These are phyloP conservation scores for Malania oleifera DNA, from an alignment of 164 flowering plant species.

Conservation along the genomic window DNA sequence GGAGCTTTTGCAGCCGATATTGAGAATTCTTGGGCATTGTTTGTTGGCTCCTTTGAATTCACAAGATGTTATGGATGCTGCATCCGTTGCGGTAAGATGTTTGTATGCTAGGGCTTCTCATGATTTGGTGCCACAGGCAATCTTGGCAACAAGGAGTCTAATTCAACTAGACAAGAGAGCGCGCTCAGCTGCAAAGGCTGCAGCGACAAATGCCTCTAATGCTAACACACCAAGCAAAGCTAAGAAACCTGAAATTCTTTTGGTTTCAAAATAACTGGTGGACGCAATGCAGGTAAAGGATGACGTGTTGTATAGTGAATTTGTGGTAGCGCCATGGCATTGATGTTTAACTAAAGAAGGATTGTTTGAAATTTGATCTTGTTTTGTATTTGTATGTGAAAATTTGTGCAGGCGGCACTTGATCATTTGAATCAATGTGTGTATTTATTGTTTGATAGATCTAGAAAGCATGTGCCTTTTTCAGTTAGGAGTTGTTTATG, in stretches of 20 bases:
- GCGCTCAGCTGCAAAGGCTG: conserved; percentile 39
- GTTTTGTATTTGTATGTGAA: too few species aligned
- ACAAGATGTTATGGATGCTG: conserved; percentile 71
- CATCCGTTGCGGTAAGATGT: conserved; percentile 67
- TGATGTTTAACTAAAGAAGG: too few species aligned
- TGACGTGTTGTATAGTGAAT: neutral
- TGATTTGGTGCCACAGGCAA: conserved; percentile 83
- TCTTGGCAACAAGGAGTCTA: conserved; percentile 78
- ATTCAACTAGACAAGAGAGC: conserved; percentile 76
- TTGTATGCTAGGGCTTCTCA: conserved; percentile 88
- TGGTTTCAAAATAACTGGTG: conserved; percentile 67
- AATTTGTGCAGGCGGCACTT: too few species aligned
- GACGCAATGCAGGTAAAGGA: conserved; percentile 5
- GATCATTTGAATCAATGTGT: too few species aligned
- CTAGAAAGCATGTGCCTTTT: too few species aligned
- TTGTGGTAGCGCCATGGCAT: neutral
- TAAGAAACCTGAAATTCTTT: conserved; percentile 81
- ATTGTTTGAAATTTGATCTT: too few species aligned
- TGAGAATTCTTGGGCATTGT: conserved; percentile 88
- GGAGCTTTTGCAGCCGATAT: conserved; percentile 79
- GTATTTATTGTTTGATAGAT: too few species aligned
- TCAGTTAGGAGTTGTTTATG: too few species aligned
- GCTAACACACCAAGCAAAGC: conserved; percentile 75
- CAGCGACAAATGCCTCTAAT: conserved; percentile 48
- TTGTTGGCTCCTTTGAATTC: conserved; percentile 70